Conservation (phyloP, 352 stramenopile genomes). For the Pythium volutum region DNA sequence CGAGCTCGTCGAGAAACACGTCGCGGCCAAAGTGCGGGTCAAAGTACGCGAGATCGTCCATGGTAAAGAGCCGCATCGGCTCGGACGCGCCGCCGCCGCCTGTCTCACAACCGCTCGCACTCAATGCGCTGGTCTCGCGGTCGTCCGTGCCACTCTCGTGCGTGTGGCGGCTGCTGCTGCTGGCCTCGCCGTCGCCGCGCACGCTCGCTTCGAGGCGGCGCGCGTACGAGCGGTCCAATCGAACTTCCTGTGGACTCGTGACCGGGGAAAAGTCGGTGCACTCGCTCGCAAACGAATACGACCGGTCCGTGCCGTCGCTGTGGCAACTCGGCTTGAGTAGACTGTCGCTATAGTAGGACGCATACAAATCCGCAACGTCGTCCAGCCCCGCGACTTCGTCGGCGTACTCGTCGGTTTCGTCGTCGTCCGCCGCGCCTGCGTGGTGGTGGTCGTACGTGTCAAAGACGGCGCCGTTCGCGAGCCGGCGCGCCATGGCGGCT, state of each 20-base stretch:
- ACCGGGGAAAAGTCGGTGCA: conserved; percentile 34
- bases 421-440: conserved; percentile 3
- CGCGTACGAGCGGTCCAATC: conserved; percentile 42
- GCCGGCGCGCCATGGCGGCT: conserved; percentile 7
- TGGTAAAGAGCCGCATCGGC: conserved; percentile 41
- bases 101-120: no score
- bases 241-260: conserved; percentile 28
- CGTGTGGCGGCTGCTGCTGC: conserved; percentile 37
- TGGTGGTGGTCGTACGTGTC: background rate
- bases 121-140: conserved; percentile 7
- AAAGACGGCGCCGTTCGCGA: conserved; percentile 2
- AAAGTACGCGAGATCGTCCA: conserved; percentile 63
- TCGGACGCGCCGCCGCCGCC: background rate
- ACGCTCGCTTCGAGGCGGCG: conserved; percentile 67
- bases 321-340: conserved; percentile 35
- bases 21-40: conserved; percentile 66
- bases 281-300: conserved; percentile 59
- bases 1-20: conserved; percentile 68
- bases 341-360: conserved; percentile 24
- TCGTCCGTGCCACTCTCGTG: conserved; percentile 21
- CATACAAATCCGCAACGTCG: conserved; percentile 28
- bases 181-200: conserved; percentile 33
- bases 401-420: conserved; percentile 23
- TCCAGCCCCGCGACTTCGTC: conserved; percentile 32
- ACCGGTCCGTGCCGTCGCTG: conserved; percentile 68